Evolutionary conservation across 441 rosid species (phyloP).

Genomic region (Arabidopsis hybrid): DNA sequence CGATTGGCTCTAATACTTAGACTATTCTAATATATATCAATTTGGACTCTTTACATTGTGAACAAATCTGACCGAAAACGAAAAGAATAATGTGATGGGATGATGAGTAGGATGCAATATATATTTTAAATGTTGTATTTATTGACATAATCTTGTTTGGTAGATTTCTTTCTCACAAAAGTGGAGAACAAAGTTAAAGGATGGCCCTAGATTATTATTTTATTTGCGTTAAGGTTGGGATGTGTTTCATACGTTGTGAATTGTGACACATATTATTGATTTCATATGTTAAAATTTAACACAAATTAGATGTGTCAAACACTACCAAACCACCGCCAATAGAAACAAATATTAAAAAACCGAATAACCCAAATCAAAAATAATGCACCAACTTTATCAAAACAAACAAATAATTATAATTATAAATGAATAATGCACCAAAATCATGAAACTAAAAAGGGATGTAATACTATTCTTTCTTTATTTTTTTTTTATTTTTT

Average conservation of each 20-base stretch:
- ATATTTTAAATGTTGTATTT: background rate
- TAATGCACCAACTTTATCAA: no score
- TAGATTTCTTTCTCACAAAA: conserved; percentile 38
- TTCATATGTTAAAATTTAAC: background rate
- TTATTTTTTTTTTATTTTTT: no score
- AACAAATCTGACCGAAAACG: conserved; percentile 31
- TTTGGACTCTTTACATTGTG: conserved; percentile 29
- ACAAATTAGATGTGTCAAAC: background rate
- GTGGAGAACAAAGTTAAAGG: conserved; percentile 33
- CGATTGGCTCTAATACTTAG: conserved; percentile 37
- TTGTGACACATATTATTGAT: background rate
- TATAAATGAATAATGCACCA: no score
- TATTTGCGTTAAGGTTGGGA: conserved; percentile 6
- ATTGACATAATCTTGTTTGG: conserved; percentile 30
- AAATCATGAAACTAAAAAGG: no score
- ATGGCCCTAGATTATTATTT: conserved; percentile 25
- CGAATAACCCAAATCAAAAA: no score
- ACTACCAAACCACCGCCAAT: no score
- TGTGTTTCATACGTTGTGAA: conserved; percentile 7
- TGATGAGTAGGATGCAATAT: conserved; percentile 41
- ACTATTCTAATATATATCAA: conserved; percentile 35
- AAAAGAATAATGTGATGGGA: conserved; percentile 39
- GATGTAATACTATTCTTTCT: no score
- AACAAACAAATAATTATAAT: no score
- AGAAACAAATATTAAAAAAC: no score